Base-by-base conservation (phyloP, 2,329 filamentous ascomycete genomes). In the Scedosporium dehoogii region DNA sequence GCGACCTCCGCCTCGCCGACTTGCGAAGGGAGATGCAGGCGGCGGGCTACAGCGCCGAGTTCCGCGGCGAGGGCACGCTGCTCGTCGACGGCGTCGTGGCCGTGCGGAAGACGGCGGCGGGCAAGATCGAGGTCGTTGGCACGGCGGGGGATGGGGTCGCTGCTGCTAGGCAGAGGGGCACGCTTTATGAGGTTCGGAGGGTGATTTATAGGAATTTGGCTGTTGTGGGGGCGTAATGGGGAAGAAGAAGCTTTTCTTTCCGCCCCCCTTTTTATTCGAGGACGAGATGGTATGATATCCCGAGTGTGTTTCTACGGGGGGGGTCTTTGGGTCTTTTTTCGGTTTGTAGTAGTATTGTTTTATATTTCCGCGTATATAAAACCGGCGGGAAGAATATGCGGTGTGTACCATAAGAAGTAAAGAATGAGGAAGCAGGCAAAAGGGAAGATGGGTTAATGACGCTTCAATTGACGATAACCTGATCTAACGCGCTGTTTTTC, bases 121-220 rank as follows among this genome's bases (percentile, higher is more conserved):
- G 92, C 0, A 86, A 84, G 68, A 91, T 97, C 69, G 93, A 96
- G 75, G 85, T 96, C 18, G 93, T 96, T 76, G 89, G 88, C 64
- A 85, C 88, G 4, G 89, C 85, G 0, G 66, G 73, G 72, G 25
- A 69, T 68, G n/a, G 59, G 10, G 41, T 44, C 23, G 46, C 58
- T 3, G 61, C 59, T 1, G 68, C 67, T 6, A 70, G 70, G n/a
- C 67, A 70, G 64, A 67, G 80, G 59, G 85, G 85, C 63, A 92
- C 89, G 42, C 96, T 97, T 71, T 90, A 91, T 70, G 90, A 90
- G 60, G 93, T 97, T 9, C 91, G 91, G 76, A 87, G 81, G 75
- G 92, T 90, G 74, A 96, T 99, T 66, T 99, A 99, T 73, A 91
- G 96, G 68, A 92, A 91, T 7, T 75, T 99, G 71, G 94, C 94